A percentile compares a stretch with the other conserved stretches of the same genome.
phyloP scores from a whole-genome alignment of 1,139 yeast species.

The Nakaseomyces bracarensis region DNA sequence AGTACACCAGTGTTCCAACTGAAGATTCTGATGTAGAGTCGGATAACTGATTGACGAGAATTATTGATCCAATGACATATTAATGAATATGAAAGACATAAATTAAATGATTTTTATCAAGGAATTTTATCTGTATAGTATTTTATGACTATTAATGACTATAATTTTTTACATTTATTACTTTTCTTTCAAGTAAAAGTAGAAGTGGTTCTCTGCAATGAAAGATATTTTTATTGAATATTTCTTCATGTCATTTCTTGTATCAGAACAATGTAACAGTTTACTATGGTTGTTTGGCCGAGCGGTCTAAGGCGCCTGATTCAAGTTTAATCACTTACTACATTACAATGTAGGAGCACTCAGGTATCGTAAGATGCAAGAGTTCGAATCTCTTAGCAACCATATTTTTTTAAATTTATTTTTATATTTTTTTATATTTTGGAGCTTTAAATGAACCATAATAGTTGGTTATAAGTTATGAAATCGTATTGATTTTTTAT shows the following conservation, averaged over 20 bases:
- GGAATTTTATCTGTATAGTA: too few species aligned
- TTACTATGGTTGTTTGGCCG: conserved; percentile 11
- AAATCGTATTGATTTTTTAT: too few species aligned
- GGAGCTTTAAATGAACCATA: too few species aligned
- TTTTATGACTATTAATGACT: too few species aligned
- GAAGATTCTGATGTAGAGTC: conserved; percentile 11
- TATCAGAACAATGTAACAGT: neutral
- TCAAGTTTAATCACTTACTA: conserved; percentile 9
- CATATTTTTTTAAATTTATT: neutral
- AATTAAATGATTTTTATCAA: too few species aligned
- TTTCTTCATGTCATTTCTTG: neutral
- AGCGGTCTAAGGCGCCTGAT: conserved; percentile 13
- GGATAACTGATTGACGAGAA: neutral
- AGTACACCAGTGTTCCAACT: conserved; percentile 19
- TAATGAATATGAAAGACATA: too few species aligned
- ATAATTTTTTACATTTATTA: too few species aligned
- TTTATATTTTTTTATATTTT: neutral
- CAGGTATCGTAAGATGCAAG: conserved; percentile 13
- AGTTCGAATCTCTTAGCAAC: conserved; percentile 11
- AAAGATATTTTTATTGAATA: too few species aligned
- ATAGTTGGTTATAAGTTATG: too few species aligned
- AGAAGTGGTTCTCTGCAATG: too few species aligned
- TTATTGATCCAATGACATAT: too few species aligned
- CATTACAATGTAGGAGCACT: conserved; percentile 9
- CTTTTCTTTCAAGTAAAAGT: too few species aligned